Base-by-base conservation (phyloP, 2,329 filamentous ascomycete species). In the Chaetomiaceae sp. region DNA sequence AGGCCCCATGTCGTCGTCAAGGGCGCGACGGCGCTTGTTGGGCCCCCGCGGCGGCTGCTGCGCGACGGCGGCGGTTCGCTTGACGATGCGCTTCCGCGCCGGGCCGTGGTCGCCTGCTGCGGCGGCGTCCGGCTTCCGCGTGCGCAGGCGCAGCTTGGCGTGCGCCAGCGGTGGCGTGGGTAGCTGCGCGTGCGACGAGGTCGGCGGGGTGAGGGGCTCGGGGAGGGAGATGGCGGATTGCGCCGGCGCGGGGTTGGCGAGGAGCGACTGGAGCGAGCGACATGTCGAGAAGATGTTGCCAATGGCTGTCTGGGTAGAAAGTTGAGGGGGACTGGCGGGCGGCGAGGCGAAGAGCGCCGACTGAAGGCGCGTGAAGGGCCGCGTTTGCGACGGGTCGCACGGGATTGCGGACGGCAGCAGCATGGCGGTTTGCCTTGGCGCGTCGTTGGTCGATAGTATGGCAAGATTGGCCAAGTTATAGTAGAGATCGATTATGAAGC, bases 241-340 rank as follows among this genome's bases (percentile, higher is more conserved):
- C n/a, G n/a, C 56, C 17, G 60, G 54, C n/a, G 58, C 55, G 12
- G 72, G 66, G 4, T 67, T 56, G 20, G 71, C 64, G 49, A 82
- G 70, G 57, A 82, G 75, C 2, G 74, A 74, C 58, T 83, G 79
- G 0, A 83, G 72, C 5, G 74, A 76, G 61, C 76, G 78, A 60
- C 79, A 83, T 38, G 78, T 76, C 50, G 68, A 72, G 62, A 79
- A 74, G 58, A 83, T 72, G 63, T 75, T 76, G 59, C 68, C 69
- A 54, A 80, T 65, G 17, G 74, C 65, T 42, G 65, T 65, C 50
- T 72, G 67, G 18, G 72, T 62, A 32, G 69, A 71, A 37, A 67
- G 58, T 24, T 69, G 66, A 6, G 75, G 72, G 44, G 77, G 75
- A 62, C 75, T 75, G 56, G 77, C 69, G 45, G 79, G 79, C 40